phyloP scores from a whole-genome alignment of 257 asterid species.

The Primulina eburnea region DNA sequence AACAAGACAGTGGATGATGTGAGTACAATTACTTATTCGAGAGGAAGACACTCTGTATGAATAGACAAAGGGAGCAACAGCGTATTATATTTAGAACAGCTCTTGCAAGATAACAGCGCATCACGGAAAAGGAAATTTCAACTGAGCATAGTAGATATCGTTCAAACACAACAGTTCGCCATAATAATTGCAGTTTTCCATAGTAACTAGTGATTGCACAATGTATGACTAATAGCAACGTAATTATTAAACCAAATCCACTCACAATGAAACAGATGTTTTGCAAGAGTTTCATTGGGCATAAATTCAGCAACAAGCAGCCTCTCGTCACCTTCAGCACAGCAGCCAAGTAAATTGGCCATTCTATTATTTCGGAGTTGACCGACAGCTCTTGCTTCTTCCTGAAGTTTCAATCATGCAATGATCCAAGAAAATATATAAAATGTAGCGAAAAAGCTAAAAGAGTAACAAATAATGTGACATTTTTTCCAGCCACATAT shows the following conservation, averaged over 20 bases:
- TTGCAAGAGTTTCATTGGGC: constrained; percentile 97
- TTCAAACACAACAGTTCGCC: background rate
- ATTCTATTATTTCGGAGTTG: constrained; percentile 73
- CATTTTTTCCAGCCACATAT: background rate
- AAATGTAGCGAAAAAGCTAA: constrained; percentile 9
- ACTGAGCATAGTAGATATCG: background rate
- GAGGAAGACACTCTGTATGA: background rate
- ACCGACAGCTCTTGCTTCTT: constrained; percentile 93
- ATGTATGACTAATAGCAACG: background rate
- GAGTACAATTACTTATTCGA: too few relatives aligned
- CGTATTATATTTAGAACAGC: too few relatives aligned
- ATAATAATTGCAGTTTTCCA: background rate
- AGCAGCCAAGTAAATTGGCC: constrained; percentile 90
- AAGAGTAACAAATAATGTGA: constrained; percentile 11
- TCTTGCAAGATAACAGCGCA: background rate
- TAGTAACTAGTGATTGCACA: constrained; percentile 2
- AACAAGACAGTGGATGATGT: background rate
- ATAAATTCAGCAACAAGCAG: constrained; percentile 89
- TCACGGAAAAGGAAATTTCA: background rate
- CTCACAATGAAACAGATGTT: constrained; percentile 96
- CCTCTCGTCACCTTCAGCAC: constrained; percentile 97
- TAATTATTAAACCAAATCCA: constrained; percentile 11
- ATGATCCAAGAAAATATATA: constrained; percentile 11
- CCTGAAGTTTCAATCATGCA: constrained; percentile 42
- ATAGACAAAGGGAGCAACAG: background rate